phyloP scores from a whole-genome alignment of 257 asterid species.

The Echites panduratus region DNA sequence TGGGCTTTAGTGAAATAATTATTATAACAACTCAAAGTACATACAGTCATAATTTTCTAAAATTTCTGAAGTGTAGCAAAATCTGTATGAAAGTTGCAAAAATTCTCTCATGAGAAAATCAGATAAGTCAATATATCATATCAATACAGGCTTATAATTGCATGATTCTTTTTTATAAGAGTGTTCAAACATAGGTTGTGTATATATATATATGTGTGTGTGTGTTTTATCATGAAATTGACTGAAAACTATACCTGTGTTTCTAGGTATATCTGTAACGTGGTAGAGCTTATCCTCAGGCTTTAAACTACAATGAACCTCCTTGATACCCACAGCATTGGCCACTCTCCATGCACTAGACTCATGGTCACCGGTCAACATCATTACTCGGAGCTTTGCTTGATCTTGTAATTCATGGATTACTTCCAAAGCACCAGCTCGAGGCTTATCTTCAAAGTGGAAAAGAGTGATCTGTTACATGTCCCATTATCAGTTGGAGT shows the following conservation, averaged over 20 bases:
- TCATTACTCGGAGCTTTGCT: conserved; percentile 80
- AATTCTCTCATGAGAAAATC: not conserved
- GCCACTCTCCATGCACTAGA: conserved; percentile 93
- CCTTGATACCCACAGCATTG: conserved; percentile 81
- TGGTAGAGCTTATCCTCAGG: conserved; percentile 97
- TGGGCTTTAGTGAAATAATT: not conserved
- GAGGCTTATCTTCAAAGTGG: conserved; percentile 92
- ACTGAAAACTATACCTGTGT: conserved; percentile 48
- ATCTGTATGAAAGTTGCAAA: not conserved
- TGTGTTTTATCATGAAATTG: conserved; percentile 7
- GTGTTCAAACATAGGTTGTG: not conserved
- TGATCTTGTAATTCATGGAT: conserved; percentile 59
- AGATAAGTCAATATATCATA: not conserved
- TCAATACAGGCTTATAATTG: no score
- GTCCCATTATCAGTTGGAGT: conserved; percentile 1
- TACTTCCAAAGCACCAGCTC: conserved; percentile 64
- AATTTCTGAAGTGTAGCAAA: not conserved
- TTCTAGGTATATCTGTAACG: conserved; percentile 73
- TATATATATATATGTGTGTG: not conserved
- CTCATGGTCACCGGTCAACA: conserved; percentile 97
- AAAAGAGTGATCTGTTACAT: conserved; percentile 74
- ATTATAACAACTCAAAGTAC: not conserved
- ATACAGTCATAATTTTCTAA: not conserved
- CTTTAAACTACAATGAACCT: conserved; percentile 79
- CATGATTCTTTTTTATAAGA: not conserved